Base-by-base conservation (phyloP, 768 basidiomycete species). In the Kwoniella newhampshirensis region DNA sequence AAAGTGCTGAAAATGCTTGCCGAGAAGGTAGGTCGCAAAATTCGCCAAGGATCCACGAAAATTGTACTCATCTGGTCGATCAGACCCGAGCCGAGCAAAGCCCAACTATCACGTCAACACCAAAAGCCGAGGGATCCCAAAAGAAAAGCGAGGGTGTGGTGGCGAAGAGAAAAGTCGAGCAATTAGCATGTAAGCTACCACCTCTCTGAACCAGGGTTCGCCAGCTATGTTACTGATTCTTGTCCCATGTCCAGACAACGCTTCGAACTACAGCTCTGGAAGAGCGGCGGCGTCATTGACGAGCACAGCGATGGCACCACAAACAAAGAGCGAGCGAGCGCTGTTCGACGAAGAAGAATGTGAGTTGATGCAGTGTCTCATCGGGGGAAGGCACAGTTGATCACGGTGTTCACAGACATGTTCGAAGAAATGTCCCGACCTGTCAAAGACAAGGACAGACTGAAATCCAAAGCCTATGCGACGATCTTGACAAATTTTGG, bases 311-410 rank as follows among this genome's bases (percentile, higher is more conserved):
- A 82, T 92, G 54, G 88, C 89, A 64, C 87, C 91, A 12, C 83
- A 85, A 54, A 83, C 82, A 2, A 78, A 80, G 21, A 84, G 81
- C 42, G 86, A 92, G 45, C 86, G 88, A 66, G 83, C 96, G 3
- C 79, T 98, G n/a, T 93, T 92, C 85, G 93, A 99, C 75, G 96
- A 98, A 84, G 96, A 99, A 77, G 94, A 98, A 73, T 80, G 75
- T 77, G 45, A 54, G 75, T 62, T n/a, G n/a, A n/a, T n/a, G n/a
- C n/a, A n/a, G 32, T 46, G 8, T 12, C 32, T 21, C 21, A 18
- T 18, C 23, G 23, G n/a, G n/a, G n/a, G n/a, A n/a, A n/a, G n/a
- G n/a, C n/a, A n/a, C n/a, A 28, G 18, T 2, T 42, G 21, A 20
- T 7, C 11, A n/a, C 1, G 13, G 27, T 43, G 13, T 28, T 15